Conservation (phyloP, 768 basidiomycete species). For the Phanerochaete carnosa region DNA sequence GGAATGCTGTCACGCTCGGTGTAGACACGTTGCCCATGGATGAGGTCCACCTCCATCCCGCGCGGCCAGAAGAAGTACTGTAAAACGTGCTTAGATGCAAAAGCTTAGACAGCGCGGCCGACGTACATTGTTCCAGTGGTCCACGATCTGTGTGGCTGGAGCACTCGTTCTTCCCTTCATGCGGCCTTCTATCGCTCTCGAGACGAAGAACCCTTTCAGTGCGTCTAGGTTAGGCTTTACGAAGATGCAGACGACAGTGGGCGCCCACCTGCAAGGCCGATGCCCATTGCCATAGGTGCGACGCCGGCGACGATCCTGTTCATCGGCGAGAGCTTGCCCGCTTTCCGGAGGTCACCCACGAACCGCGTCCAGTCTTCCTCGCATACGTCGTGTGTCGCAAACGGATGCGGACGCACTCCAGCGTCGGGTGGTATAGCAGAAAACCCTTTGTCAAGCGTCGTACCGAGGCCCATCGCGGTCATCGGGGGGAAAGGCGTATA, state of each 20-base stretch:
- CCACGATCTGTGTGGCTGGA: constrained; percentile 38
- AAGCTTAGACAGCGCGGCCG: too few relatives aligned
- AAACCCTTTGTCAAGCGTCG: background rate
- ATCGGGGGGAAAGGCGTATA: background rate
- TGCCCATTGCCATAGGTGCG: background rate
- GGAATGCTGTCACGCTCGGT: background rate
- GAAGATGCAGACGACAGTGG: too few relatives aligned
- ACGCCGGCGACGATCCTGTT: constrained; percentile 6
- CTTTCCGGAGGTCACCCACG: constrained; percentile 14
- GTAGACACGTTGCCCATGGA: constrained; percentile 12
- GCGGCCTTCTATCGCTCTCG: constrained; percentile 15
- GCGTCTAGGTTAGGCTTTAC: too few relatives aligned
- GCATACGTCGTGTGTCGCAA: constrained; percentile 43
- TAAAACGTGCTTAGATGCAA: background rate
- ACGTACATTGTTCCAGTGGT: constrained; percentile 51
- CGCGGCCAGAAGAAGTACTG: constrained; percentile 24
- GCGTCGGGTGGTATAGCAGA: background rate
- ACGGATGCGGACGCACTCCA: constrained; percentile 39
- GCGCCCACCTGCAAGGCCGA: constrained; percentile 12
- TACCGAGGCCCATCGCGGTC: background rate
- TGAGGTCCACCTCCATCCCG: constrained; percentile 16
- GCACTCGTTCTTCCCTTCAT: constrained; percentile 36
- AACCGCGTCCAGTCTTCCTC: constrained; percentile 49
- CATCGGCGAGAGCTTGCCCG: constrained; percentile 5
- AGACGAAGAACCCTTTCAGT: too few relatives aligned